These are phyloP conservation scores for Dothistroma septosporum DNA, from an alignment of 2,329 filamentous ascomycete genomes.

Conservation along the genomic window DNA sequence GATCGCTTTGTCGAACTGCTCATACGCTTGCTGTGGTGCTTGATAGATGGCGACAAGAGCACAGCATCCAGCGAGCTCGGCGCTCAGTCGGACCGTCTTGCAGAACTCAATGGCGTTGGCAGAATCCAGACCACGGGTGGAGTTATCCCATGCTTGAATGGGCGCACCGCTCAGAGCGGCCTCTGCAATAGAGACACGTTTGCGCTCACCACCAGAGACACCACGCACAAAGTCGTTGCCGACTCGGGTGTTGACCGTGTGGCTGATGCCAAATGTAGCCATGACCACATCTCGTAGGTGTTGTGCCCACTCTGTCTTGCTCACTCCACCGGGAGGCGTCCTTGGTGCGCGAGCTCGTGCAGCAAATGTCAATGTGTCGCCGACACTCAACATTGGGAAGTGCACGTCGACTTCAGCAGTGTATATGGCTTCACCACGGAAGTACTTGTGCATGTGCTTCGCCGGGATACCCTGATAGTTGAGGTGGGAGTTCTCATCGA, in stretches of 20 bases:
- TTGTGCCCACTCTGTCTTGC: constrained; percentile 52
- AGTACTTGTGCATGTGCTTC: constrained; percentile 70
- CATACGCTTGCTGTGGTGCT: constrained; percentile 64
- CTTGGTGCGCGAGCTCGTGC: constrained; percentile 65
- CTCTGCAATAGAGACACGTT: constrained; percentile 78
- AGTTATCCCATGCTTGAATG: constrained; percentile 74
- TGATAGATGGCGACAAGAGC: constrained; percentile 72
- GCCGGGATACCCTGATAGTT: constrained; percentile 77
- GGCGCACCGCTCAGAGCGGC: constrained; percentile 61
- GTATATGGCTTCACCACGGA: constrained; percentile 82
- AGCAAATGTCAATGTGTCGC: constrained; percentile 74
- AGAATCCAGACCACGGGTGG: constrained; percentile 67
- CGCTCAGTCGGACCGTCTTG: constrained; percentile 64
- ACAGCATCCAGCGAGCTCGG: constrained; percentile 62
- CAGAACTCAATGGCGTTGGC: constrained; percentile 73
- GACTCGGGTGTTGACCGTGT: constrained; percentile 68
- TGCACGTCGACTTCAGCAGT: constrained; percentile 80
- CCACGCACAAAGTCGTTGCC: constrained; percentile 73
- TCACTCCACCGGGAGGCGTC: constrained; percentile 56
- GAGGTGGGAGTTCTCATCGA: constrained; percentile 67
- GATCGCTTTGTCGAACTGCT: constrained; percentile 66
- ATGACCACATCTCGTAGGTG: constrained; percentile 68
- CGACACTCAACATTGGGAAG: constrained; percentile 72
- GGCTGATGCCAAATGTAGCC: constrained; percentile 70
- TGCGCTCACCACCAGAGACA: constrained; percentile 69